phyloP scores from a whole-genome alignment of 2,329 filamentous ascomycete genomes.

The Aspergillus luchuensis region DNA sequence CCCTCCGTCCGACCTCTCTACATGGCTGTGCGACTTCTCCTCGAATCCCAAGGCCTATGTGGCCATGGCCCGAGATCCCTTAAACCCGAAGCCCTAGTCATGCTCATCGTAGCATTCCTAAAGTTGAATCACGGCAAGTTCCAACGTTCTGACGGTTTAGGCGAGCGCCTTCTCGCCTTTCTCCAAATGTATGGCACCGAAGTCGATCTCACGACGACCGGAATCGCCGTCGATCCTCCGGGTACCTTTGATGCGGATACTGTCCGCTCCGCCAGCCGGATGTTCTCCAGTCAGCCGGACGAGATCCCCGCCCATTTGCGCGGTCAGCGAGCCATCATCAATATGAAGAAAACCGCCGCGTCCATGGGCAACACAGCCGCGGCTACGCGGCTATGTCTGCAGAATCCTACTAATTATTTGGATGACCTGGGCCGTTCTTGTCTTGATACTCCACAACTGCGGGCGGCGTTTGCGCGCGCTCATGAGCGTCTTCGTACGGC shows the following conservation, averaged over 20 bases:
- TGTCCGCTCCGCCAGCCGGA: slow-evolving; percentile 18
- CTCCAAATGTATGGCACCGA: slow-evolving; percentile 52
- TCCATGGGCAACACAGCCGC: slow-evolving; percentile 29
- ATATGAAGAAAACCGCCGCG: slow-evolving; percentile 36
- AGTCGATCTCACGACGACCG: slow-evolving; percentile 49
- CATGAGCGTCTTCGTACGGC: slow-evolving; percentile 28
- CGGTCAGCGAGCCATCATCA: slow-evolving; percentile 45
- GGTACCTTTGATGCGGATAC: slow-evolving; percentile 41
- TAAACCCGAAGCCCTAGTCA: slow-evolving; percentile 57
- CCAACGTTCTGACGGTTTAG: slow-evolving; percentile 35
- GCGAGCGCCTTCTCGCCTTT: slow-evolving; percentile 50
- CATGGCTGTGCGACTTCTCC: slow-evolving; percentile 50
- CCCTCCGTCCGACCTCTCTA: slow-evolving; percentile 55
- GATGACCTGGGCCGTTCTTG: slow-evolving; percentile 59
- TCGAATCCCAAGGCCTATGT: slow-evolving; percentile 54
- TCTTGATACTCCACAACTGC: slow-evolving; percentile 53
- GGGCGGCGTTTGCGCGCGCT: slow-evolving; percentile 43
- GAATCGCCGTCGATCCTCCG: slow-evolving; percentile 54
- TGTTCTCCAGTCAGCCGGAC: slow-evolving; percentile 6
- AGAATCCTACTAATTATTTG: slow-evolving; percentile 60
- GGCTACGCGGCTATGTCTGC: slow-evolving; percentile 53
- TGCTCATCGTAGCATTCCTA: slow-evolving; percentile 59
- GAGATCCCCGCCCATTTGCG: slow-evolving; percentile 31
- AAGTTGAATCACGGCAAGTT: slow-evolving; percentile 45
- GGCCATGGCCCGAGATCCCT: slow-evolving; percentile 54